A percentile compares a stretch with the other conserved stretches of the same genome.
These are phyloP conservation scores for Jasminum sambac DNA, from an alignment of 257 asterid species.

Conservation along the genomic window DNA sequence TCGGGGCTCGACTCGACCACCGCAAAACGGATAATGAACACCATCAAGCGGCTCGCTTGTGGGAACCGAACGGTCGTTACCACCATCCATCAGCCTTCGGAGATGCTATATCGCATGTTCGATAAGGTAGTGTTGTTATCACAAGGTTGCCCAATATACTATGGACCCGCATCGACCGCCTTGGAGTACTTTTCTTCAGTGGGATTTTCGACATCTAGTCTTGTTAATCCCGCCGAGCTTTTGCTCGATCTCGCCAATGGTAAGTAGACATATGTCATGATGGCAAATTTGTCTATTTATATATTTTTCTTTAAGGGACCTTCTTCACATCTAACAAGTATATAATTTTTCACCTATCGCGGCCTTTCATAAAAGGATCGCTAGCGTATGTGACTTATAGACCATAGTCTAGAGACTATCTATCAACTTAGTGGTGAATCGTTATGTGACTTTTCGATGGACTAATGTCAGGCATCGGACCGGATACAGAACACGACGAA, in stretches of 20 bases:
- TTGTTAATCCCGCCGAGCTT: constrained; percentile 87
- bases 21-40: constrained; percentile 71
- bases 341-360: not conserved
- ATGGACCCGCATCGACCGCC: constrained; percentile 76
- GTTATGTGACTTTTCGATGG: not conserved
- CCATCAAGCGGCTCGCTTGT: constrained; percentile 64
- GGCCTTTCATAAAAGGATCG: not conserved
- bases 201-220: constrained; percentile 67
- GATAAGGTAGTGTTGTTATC: constrained; percentile 85
- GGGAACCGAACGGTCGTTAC: constrained; percentile 87
- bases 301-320: not conserved
- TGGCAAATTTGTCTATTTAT: not conserved
- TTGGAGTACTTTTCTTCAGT: constrained; percentile 84
- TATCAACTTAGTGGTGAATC: too few species aligned
- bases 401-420: too few species aligned
- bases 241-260: constrained; percentile 97
- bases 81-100: constrained; percentile 95
- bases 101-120: constrained; percentile 88
- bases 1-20: constrained; percentile 96
- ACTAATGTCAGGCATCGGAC: constrained; percentile 67
- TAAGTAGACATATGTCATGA: constrained; percentile 25
- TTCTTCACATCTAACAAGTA: not conserved
- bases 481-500: constrained; percentile 54
- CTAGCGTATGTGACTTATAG: too few species aligned
- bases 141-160: constrained; percentile 88